phyloP scores from a whole-genome alignment of 805 yeast species.

The Debaryomyces hansenii region DNA sequence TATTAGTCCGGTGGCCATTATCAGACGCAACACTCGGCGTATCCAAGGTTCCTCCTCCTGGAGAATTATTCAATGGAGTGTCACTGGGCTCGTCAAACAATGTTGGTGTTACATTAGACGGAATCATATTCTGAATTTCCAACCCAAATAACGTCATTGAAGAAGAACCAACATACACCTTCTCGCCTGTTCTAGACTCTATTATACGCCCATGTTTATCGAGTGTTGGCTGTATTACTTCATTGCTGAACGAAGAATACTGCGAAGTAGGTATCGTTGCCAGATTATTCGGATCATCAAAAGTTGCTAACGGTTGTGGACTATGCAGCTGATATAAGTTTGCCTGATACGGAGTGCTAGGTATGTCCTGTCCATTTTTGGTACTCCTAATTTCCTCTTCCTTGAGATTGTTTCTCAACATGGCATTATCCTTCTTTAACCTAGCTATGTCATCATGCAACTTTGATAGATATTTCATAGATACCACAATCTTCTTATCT shows the following conservation, averaged over 20 bases:
- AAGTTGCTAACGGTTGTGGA: neutral
- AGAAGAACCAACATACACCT: constrained; percentile 75
- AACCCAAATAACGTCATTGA: constrained; percentile 81
- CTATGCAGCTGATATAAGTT: neutral
- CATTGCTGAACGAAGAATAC: constrained; percentile 18
- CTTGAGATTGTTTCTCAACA: constrained; percentile 46
- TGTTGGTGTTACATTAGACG: constrained; percentile 19
- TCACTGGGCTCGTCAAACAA: neutral
- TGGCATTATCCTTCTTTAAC: constrained; percentile 65
- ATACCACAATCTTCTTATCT: constrained; percentile 69
- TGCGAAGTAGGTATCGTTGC: neutral
- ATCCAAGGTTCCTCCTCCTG: constrained; percentile 6
- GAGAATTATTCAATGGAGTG: neutral
- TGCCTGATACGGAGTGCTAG: neutral
- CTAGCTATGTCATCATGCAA: constrained; percentile 67
- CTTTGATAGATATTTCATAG: constrained; percentile 65
- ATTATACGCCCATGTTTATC: constrained; percentile 71
- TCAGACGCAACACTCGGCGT: neutral
- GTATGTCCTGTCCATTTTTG: constrained; percentile 5
- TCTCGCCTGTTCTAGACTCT: constrained; percentile 73
- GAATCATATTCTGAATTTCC: constrained; percentile 68
- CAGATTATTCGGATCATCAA: neutral
- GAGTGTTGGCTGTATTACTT: constrained; percentile 68
- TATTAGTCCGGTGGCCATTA: constrained; percentile 5
- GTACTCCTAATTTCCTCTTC: constrained; percentile 18